These are phyloP conservation scores for Neofusicoccum cordaticola DNA, from an alignment of 2,329 filamentous ascomycete species.

Conservation along the genomic window DNA sequence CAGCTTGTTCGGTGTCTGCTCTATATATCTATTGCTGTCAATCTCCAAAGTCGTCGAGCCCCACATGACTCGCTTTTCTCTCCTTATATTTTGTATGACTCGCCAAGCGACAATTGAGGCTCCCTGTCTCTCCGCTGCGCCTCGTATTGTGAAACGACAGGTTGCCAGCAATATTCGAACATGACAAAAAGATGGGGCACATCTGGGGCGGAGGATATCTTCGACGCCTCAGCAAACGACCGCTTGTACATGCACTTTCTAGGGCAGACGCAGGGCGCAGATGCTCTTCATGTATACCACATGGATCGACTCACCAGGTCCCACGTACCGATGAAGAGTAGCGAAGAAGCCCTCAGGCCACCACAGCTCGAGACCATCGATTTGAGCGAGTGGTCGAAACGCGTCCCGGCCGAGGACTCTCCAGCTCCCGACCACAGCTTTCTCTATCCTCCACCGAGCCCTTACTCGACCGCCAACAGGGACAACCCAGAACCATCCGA, in stretches of 20 bases:
- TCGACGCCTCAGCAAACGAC: not conserved
- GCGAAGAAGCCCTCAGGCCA: not conserved
- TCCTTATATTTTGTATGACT: conserved; percentile 9
- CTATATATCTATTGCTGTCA: not conserved
- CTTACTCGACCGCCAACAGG: not conserved
- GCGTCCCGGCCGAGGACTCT: not conserved
- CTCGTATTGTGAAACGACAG: conserved; percentile 5
- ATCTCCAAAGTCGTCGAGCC: not conserved
- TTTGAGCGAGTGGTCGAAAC: conserved; percentile 3
- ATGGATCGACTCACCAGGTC: conserved; percentile 8
- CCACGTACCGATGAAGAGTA: not conserved
- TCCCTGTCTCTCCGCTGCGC: not conserved
- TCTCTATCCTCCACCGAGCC: not conserved
- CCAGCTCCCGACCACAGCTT: not conserved
- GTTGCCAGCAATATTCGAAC: not conserved
- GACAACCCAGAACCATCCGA: not conserved
- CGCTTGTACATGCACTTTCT: not conserved
- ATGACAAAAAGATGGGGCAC: conserved; percentile 10
- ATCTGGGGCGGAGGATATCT: conserved; percentile 7
- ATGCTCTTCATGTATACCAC: conserved; percentile 3
- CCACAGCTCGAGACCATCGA: conserved; percentile 4
- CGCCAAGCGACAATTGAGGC: conserved; percentile 6
- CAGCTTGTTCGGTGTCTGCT: not conserved
- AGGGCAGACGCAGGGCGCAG: conserved; percentile 7
- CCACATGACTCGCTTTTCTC: not conserved